Evolutionary conservation across 2,329 filamentous ascomycete species (phyloP).

Genomic region (Rhytidhysteron rufulum): DNA sequence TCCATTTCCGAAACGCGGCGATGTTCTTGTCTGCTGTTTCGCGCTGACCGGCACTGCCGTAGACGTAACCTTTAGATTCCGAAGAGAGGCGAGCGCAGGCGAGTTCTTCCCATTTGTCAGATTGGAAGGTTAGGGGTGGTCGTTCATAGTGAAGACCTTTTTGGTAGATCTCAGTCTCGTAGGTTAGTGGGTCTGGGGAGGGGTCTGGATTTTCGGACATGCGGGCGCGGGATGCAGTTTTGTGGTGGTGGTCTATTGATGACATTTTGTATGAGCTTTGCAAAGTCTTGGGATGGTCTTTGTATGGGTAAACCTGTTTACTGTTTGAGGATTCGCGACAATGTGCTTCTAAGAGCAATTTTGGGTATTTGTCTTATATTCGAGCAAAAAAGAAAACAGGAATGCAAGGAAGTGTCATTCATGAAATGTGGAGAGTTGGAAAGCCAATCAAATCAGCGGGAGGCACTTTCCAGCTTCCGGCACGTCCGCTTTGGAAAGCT

Average conservation of each 20-base stretch:
- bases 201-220: neutral
- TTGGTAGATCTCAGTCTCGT: constrained; percentile 28
- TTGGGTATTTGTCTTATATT: too few relatives aligned
- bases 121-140: constrained; percentile 30
- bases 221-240: neutral
- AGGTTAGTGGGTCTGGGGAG: constrained; percentile 5
- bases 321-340: too few relatives aligned
- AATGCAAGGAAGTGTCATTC: too few relatives aligned
- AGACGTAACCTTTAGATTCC: constrained; percentile 30
- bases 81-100: constrained; percentile 25
- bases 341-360: too few relatives aligned
- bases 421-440: too few relatives aligned
- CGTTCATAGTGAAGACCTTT: constrained; percentile 29
- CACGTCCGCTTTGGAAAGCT: too few relatives aligned
- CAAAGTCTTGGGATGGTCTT: neutral
- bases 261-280: neutral
- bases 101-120: constrained; percentile 21
- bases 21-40: constrained; percentile 29
- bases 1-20: constrained; percentile 20
- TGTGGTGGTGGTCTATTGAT: neutral
- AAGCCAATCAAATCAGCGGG: too few relatives aligned
- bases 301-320: too few relatives aligned
- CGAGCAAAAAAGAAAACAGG: too few relatives aligned
- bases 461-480: too few relatives aligned
- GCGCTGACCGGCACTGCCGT: constrained; percentile 28